A percentile compares a stretch with the other conserved stretches of the same genome.
Conservation (phyloP, 2,329 filamentous ascomycete species). For the Clarireedia monteithiana region DNA sequence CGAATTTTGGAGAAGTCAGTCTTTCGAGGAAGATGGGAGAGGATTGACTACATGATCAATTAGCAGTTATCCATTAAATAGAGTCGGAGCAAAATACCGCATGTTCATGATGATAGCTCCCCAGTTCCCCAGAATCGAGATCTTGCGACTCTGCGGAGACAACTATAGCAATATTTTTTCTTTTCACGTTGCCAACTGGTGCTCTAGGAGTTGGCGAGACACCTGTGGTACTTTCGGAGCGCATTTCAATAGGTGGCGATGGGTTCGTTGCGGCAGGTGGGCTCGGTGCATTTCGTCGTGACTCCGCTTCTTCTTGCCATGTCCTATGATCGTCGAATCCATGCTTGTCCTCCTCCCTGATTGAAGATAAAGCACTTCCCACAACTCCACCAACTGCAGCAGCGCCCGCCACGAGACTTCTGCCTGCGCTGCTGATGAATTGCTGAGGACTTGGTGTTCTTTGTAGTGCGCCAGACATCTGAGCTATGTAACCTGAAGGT, state of each 20-base stretch:
- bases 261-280: conserved; percentile 24
- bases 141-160: conserved; percentile 68
- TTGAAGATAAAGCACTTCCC: conserved; percentile 73
- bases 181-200: conserved; percentile 30
- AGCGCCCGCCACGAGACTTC: conserved; percentile 71
- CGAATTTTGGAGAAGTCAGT: conserved; percentile 66
- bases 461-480: conserved; percentile 73
- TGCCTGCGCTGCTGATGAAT: conserved; percentile 75
- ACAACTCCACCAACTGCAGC: conserved; percentile 77
- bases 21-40: conserved; percentile 78
- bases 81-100: conserved; percentile 52
- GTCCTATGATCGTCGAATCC: conserved; percentile 80
- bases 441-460: conserved; percentile 83
- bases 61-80: neutral
- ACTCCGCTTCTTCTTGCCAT: conserved; percentile 85
- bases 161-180: conserved; percentile 80
- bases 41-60: conserved; percentile 56
- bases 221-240: conserved; percentile 18
- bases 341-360: conserved; percentile 74
- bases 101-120: conserved; percentile 63
- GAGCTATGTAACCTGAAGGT: conserved; percentile 57
- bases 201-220: conserved; percentile 24
- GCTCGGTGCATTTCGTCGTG: conserved; percentile 44
- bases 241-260: conserved; percentile 24
- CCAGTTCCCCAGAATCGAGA: conserved; percentile 51